Evolutionary conservation across 805 yeast genomes (phyloP), one percentile per base, ranked within the genome.

Genomic region (Kluyveromyces nonfermentans): DNA sequence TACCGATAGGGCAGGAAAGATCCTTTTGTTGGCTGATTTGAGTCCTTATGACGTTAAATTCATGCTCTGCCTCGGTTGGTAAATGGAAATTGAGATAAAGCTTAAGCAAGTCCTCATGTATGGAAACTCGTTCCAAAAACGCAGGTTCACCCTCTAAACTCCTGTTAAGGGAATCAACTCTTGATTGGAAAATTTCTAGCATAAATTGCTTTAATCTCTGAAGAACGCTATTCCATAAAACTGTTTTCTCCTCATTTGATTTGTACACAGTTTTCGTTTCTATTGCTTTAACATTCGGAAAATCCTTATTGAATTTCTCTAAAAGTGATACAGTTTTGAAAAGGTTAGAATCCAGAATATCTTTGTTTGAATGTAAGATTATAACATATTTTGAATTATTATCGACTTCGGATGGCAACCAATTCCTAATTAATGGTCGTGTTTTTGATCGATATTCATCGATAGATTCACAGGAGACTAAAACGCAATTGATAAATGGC

Each of bases 361-460:
- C 60, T 1, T 63, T 47, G 45, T 62, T 62, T 1, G 63, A 55
- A 45, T 58, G 58, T 15, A 62, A 40, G 8, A 62, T 46, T 7
- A 59, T 51, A 9, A 62, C 50, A 17, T 43, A 37, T 32, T 43
- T 41, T 10, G 39, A 28, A 8, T 42, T 39, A 22, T 33, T 22
- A 5, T 22, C 43, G 4, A 3, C 17, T 3, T 36, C 21, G 8
- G 48, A 47, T 7, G 67, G 60, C 14, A 85, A 67, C 97, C 98
- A 93, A 51, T 83, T 93, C 39, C 72, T 73, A 18, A 89, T 77
- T 50, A 87, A 67, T 1, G 95, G 95, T 33, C 98, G 73, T 1
- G 84, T 87, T 54, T 82, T 85, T 0, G 82, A 62, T 47, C 94
- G 70, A 60, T 90, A 90, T 1, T 76, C 76, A 14, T 90, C 97